Evolutionary conservation across 1,284 basidiomycete genomes (phyloP).

Genomic region (Cryptococcus sp.): DNA sequence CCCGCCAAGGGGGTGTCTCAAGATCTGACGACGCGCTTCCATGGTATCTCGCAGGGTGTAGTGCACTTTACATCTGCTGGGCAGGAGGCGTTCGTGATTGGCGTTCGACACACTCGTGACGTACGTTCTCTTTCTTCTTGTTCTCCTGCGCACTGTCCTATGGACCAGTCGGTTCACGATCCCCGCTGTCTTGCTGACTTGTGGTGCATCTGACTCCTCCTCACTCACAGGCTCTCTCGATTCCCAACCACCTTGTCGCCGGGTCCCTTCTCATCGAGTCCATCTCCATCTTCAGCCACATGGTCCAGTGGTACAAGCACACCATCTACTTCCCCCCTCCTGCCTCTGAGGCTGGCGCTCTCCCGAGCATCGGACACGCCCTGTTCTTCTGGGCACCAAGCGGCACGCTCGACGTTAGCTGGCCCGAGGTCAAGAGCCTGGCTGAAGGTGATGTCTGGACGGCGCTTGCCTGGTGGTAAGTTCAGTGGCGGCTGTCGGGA

Average conservation of each 20-base stretch:
- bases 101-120: slow-evolving; percentile 27
- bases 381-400: slow-evolving; percentile 44
- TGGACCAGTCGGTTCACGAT: neutral
- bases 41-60: slow-evolving; percentile 10
- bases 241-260: slow-evolving; percentile 29
- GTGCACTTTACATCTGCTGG: slow-evolving; percentile 15
- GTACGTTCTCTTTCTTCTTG: slow-evolving; percentile 19
- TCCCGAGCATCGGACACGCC: slow-evolving; percentile 32
- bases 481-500: neutral
- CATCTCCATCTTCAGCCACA: slow-evolving; percentile 32
- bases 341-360: slow-evolving; percentile 23
- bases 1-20: slow-evolving; percentile 8
- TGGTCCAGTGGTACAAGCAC: slow-evolving; percentile 40
- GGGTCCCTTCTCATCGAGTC: slow-evolving; percentile 34
- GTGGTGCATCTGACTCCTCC: neutral
- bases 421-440: slow-evolving; percentile 34
- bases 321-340: slow-evolving; percentile 41
- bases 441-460: slow-evolving; percentile 31
- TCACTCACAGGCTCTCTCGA: slow-evolving; percentile 30
- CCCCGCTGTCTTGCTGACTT: neutral
- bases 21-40: slow-evolving; percentile 8
- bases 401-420: slow-evolving; percentile 24
- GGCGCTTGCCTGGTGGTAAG: slow-evolving; percentile 45
- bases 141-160: neutral
- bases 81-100: slow-evolving; percentile 18